phyloP scores from a whole-genome alignment of 2,329 filamentous ascomycete species.

The Paecilomyces fulvus region DNA sequence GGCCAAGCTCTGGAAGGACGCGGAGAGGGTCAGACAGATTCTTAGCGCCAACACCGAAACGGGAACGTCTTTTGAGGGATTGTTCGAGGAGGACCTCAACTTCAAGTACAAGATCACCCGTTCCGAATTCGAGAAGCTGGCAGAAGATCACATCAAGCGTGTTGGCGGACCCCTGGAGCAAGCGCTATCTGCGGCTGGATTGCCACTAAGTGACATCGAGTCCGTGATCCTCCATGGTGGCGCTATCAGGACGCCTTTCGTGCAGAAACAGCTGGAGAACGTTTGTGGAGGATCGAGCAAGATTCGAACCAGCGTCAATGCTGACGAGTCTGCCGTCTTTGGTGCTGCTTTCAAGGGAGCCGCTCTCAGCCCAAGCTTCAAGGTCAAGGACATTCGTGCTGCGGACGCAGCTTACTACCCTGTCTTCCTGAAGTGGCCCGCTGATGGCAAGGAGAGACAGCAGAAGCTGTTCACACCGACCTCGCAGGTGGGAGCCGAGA shows the following conservation, averaged over 20 bases:
- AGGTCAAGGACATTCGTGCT: conserved; percentile 90
- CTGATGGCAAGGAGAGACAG: conserved; percentile 61
- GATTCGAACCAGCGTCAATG: conserved; percentile 88
- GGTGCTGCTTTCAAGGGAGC: conserved; percentile 93
- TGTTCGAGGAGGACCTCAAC: conserved; percentile 78
- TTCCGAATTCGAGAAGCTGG: conserved; percentile 70
- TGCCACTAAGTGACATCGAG: conserved; percentile 68
- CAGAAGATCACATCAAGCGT: conserved; percentile 57
- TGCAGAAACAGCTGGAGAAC: conserved; percentile 79
- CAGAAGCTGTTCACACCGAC: conserved; percentile 76
- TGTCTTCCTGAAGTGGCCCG: conserved; percentile 66
- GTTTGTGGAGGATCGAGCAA: conserved; percentile 65
- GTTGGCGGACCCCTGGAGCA: conserved; percentile 62
- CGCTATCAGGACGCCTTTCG: conserved; percentile 81
- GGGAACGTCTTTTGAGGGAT: conserved; percentile 69
- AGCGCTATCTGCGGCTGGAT: conserved; percentile 63
- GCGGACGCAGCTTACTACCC: conserved; percentile 69
- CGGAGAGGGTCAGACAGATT: conserved; percentile 77
- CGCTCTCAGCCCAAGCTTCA: conserved; percentile 86
- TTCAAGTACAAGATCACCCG: conserved; percentile 86
- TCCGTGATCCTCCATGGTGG: conserved; percentile 93
- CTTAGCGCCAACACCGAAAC: conserved; percentile 89
- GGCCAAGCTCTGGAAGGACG: conserved; percentile 87
- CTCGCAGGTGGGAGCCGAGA: conserved; percentile 67
- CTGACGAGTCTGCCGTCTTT: conserved; percentile 92